These are phyloP conservation scores for Fusarium musae DNA, from an alignment of 2,329 filamentous ascomycete species.

Conservation along the genomic window DNA sequence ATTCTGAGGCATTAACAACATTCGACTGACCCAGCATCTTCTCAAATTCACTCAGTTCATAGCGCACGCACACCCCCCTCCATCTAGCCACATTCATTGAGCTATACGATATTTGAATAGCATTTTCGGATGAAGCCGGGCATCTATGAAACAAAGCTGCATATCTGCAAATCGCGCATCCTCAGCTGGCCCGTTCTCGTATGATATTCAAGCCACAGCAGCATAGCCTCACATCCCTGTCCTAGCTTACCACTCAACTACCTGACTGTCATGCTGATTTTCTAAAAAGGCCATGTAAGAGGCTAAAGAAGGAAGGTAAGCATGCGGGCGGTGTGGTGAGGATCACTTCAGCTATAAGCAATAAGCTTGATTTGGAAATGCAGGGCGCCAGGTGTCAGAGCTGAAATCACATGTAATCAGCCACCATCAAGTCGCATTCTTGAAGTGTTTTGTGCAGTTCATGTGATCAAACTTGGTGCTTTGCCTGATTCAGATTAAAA, in stretches of 20 bases:
- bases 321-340: not conserved
- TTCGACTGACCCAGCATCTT: fast-evolving
- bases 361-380: not conserved
- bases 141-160: not conserved
- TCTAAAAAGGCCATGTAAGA: not conserved
- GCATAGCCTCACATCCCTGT: not conserved
- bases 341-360: not conserved
- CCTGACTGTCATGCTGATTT: not conserved
- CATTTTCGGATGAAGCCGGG: not conserved
- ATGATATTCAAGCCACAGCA: not conserved
- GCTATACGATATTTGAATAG: not conserved
- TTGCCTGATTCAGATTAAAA: fast-evolving
- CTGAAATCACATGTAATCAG: not conserved
- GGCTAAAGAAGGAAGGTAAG: not conserved
- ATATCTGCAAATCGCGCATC: not conserved
- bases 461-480: fast-evolving
- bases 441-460: fast-evolving
- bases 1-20: not conserved
- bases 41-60: not conserved
- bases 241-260: not conserved
- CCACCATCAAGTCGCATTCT: not conserved
- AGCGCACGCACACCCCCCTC: not conserved
- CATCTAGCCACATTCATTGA: not conserved
- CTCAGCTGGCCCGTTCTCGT: not conserved
- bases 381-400: not conserved